phyloP scores from a whole-genome alignment of 352 stramenopile genomes.

The Pythium folliculosum region DNA sequence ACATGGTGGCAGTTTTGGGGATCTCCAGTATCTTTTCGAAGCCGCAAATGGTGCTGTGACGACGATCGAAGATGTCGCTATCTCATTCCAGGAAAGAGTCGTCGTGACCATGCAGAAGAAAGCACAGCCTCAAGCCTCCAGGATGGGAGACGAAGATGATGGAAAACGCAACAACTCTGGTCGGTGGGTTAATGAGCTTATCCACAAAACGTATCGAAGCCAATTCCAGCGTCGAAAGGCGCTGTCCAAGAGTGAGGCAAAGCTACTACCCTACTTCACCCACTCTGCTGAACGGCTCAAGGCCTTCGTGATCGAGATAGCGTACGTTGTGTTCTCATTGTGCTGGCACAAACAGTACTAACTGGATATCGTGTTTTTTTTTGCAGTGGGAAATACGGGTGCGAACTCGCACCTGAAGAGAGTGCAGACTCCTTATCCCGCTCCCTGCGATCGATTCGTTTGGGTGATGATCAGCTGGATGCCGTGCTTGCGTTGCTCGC shows the following conservation, averaged over 20 bases:
- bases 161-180: slow-evolving; percentile 2
- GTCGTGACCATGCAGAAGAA: slow-evolving; percentile 68
- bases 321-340: slow-evolving; percentile 13
- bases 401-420: slow-evolving; percentile 6
- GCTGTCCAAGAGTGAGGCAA: slow-evolving; percentile 60
- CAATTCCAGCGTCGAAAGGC: slow-evolving; percentile 53
- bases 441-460: slow-evolving; percentile 1
- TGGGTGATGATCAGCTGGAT: slow-evolving; percentile 15
- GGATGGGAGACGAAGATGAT: slow-evolving; percentile 1
- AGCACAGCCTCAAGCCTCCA: not conserved
- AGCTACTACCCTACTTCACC: slow-evolving; percentile 63
- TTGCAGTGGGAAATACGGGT: slow-evolving; percentile 7
- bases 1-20: slow-evolving; percentile 35
- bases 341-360: not conserved
- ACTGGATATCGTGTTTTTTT: not conserved
- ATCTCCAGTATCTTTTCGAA: slow-evolving; percentile 54
- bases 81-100: slow-evolving; percentile 62
- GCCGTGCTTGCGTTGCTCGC: slow-evolving; percentile 14
- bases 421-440: not conserved
- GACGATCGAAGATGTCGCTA: slow-evolving; percentile 44
- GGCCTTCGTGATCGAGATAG: slow-evolving; percentile 18
- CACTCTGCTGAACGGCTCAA: slow-evolving; percentile 66
- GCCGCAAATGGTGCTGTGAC: slow-evolving; percentile 31
- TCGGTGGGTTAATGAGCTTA: slow-evolving; percentile 54
- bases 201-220: slow-evolving; percentile 57